These are phyloP conservation scores for Rubia yunnanensis DNA, from an alignment of 257 asterid species.

Conservation along the genomic window DNA sequence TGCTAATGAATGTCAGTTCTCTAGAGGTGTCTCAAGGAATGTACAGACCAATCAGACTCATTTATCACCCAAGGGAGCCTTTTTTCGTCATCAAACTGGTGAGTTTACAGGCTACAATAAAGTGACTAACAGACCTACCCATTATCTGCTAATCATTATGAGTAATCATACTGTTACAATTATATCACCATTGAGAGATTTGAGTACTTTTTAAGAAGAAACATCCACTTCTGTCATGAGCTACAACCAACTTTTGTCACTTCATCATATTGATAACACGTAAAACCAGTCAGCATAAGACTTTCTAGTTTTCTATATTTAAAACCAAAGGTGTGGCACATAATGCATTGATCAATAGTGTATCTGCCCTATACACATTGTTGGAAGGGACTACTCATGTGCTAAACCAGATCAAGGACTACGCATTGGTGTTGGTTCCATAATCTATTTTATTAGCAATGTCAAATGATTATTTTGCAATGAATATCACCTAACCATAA, in stretches of 20 bases:
- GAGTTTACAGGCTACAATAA: background rate
- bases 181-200: background rate
- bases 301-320: background rate
- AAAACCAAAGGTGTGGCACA: background rate
- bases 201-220: background rate
- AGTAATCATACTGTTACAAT: background rate
- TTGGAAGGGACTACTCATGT: background rate
- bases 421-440: too few relatives aligned
- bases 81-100: slow-evolving; percentile 79
- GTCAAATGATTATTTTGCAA: background rate
- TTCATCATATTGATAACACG: background rate
- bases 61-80: slow-evolving; percentile 69
- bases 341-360: background rate
- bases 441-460: background rate
- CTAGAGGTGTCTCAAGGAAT: slow-evolving; percentile 36
- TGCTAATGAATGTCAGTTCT: slow-evolving; percentile 47
- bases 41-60: slow-evolving; percentile 57
- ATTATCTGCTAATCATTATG: background rate
- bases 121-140: background rate
- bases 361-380: background rate
- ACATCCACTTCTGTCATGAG: background rate
- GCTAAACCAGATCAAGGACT: too few relatives aligned
- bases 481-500: slow-evolving; percentile 5
- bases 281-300: background rate
- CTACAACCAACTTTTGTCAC: background rate